Evolutionary conservation across 2,329 filamentous ascomycete genomes (phyloP).

Genomic region (Dactylellina parvicollis): DNA sequence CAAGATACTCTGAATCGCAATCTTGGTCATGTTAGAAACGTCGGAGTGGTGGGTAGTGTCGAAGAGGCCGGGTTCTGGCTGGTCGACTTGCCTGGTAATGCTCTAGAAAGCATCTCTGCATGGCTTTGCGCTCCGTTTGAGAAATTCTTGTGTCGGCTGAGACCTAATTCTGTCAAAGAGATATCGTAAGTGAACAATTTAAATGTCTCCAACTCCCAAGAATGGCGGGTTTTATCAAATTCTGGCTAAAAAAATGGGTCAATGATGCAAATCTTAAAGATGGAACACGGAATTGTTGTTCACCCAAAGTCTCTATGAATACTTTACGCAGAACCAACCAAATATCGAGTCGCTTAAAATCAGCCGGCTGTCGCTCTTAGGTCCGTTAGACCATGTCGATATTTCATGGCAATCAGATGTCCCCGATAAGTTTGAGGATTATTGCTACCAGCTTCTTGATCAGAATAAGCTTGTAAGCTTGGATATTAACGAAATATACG

Average conservation of each 20-base stretch:
- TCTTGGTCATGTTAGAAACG: conserved; percentile 6
- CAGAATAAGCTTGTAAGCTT: not conserved
- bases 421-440: not conserved
- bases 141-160: conserved; percentile 1
- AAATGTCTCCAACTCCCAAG: too few relatives aligned
- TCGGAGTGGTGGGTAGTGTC: not conserved
- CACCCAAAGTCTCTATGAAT: not conserved
- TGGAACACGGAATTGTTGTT: conserved; percentile 17
- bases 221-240: too few relatives aligned
- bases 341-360: conserved; percentile 1
- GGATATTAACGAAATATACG: not conserved
- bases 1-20: not conserved
- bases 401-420: not conserved
- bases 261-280: not conserved
- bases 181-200: conserved; percentile 16
- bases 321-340: not conserved
- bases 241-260: too few relatives aligned
- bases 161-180: not conserved
- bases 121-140: not conserved
- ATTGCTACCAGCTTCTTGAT: not conserved
- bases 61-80: conserved; percentile 1
- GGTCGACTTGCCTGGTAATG: not conserved
- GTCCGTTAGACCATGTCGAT: not conserved
- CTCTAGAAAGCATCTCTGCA: not conserved
- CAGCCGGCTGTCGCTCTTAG: not conserved